Evolutionary conservation across 805 yeast genomes (phyloP), one percentile per base, ranked within the genome.

Genomic region (Cyberlindnera misumaiensis): DNA sequence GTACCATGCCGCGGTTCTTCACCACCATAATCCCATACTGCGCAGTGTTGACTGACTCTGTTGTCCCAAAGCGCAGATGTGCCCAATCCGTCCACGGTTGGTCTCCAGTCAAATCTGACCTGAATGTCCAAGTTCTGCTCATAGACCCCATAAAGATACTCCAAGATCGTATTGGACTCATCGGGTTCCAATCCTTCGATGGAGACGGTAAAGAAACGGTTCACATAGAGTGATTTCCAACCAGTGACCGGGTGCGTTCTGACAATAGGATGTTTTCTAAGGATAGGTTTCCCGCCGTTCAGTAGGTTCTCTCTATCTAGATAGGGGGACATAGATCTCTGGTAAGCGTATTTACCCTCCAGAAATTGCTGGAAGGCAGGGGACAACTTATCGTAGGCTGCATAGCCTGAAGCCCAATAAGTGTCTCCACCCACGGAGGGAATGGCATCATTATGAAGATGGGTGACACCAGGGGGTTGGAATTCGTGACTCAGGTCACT

Each of bases 211-310:
- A 64, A 65, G 9, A 62, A 53, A 38, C 75, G 63, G 57, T 73
- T 73, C 32, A 73, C 75, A 42, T 61, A 75, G 45, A 75, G 56
- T 3, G 75, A 59, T 56, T 76, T 77, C 79, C 77, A 71, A 22
- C 80, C 80, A 31, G 82, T 77, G 11, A 68, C 76, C 7, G 83
- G 82, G 47, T 77, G 76, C 27, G 80, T 75, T 56, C 79, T 67
- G 28, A 77, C 65, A n/a, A n/a, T n/a, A n/a, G n/a, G n/a, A n/a
- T n/a, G n/a, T n/a, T n/a, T n/a, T n/a, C n/a, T n/a, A n/a, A n/a
- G n/a, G n/a, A n/a, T n/a, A n/a, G n/a, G n/a, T n/a, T n/a, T n/a
- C n/a, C n/a, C n/a, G n/a, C n/a, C n/a, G n/a, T n/a, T n/a, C n/a
- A n/a, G n/a, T n/a, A n/a, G n/a, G n/a, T n/a, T n/a, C n/a, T n/a